Percentiles rank a stretch among this genome's conserved stretches.
These are phyloP conservation scores for Neurospora tetraspora DNA, from an alignment of 495 filamentous ascomycete genomes.

Conservation along the genomic window DNA sequence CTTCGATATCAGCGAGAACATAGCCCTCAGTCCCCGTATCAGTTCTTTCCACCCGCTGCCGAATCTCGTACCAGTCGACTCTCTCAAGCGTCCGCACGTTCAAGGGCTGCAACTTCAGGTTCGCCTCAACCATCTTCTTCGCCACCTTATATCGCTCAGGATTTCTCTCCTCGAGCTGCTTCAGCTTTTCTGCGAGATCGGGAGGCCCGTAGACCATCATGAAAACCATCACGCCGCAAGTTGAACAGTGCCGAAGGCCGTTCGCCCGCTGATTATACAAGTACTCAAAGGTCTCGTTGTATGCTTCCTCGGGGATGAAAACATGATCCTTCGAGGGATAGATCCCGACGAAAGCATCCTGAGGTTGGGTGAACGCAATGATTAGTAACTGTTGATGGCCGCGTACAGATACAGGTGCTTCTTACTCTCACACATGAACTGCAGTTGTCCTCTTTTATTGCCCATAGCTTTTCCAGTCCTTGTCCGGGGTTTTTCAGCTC, in stretches of 20 bases:
- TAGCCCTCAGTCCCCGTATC: conserved; percentile 14
- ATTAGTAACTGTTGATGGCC: not conserved
- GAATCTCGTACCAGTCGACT: not conserved
- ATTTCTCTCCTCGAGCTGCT: conserved; percentile 5
- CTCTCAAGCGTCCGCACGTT: conserved; percentile 13
- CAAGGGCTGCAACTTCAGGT: conserved; percentile 12
- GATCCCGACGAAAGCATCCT: conserved; percentile 12
- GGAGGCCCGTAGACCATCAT: conserved; percentile 13
- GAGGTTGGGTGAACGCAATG: not conserved
- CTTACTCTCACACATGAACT: conserved; percentile 13
- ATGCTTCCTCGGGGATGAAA: conserved; percentile 4
- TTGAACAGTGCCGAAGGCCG: conserved; percentile 7
- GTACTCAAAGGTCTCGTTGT: conserved; percentile 10
- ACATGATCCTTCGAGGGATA: conserved; percentile 13
- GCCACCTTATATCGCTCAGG: conserved; percentile 8
- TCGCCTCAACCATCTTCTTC: conserved; percentile 4
- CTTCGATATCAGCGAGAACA: conserved; percentile 1
- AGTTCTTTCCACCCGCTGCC: not conserved
- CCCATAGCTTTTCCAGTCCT: not conserved
- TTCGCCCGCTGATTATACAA: conserved; percentile 2
- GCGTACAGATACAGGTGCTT: not conserved
- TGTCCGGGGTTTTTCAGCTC: conserved; percentile 1
- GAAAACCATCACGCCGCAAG: conserved; percentile 13
- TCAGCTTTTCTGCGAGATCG: not conserved
- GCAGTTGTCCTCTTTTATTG: conserved; percentile 15